phyloP scores from a whole-genome alignment of 2,329 filamentous ascomycete genomes.

The Fusarium sp. region DNA sequence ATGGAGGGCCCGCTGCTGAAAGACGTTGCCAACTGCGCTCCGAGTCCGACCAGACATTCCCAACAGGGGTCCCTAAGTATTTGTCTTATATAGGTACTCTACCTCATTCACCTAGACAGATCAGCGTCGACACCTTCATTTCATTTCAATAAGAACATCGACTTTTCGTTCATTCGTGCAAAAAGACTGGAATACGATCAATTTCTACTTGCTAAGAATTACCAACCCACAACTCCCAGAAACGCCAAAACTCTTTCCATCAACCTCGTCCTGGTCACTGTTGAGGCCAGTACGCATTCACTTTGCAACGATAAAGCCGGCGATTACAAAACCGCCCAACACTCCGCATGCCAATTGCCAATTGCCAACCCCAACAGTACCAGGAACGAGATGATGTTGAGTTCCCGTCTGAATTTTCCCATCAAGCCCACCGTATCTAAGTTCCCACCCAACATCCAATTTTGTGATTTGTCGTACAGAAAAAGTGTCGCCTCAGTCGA shows the following conservation, averaged over 20 bases:
- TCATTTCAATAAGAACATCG: no score
- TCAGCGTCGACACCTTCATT: no score
- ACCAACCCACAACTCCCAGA: constrained; percentile 16
- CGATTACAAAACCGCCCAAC: neutral
- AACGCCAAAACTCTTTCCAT: constrained; percentile 16
- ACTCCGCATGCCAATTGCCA: neutral
- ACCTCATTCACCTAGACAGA: no score
- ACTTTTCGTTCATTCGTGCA: no score
- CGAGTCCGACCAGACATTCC: neutral
- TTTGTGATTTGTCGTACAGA: constrained; percentile 19
- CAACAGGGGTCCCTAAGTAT: accelerated
- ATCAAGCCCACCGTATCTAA: constrained; percentile 16
- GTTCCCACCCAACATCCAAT: constrained; percentile 29
- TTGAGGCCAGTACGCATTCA: constrained; percentile 3
- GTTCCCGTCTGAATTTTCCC: neutral
- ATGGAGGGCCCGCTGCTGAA: neutral
- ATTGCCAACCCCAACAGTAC: constrained; percentile 1
- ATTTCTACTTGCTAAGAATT: constrained; percentile 16
- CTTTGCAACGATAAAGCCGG: neutral
- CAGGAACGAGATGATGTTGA: neutral
- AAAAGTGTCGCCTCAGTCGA: constrained; percentile 10
- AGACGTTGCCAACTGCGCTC: neutral
- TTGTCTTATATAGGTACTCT: neutral
- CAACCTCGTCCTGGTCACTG: constrained; percentile 1
- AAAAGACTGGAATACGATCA: neutral